Percentiles rank a stretch among this genome's conserved stretches.
phyloP scores from a whole-genome alignment of 2,329 filamentous ascomycete genomes.

The Aspergillus sclerotialis region DNA sequence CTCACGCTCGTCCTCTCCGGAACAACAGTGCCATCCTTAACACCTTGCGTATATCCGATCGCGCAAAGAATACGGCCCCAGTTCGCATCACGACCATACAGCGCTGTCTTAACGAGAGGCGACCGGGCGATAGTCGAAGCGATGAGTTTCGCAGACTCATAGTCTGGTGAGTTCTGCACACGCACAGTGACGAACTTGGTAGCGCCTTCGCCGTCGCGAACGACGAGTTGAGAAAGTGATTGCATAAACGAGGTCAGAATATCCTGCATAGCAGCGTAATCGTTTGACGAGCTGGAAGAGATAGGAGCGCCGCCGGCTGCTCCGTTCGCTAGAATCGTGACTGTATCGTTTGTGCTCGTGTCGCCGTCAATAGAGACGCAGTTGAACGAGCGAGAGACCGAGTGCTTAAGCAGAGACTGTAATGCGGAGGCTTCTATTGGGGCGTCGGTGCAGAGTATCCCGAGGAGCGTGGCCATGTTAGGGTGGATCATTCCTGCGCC shows the following conservation, averaged over 20 bases:
- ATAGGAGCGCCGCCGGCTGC: constrained; percentile 70
- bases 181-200: constrained; percentile 97
- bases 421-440: constrained; percentile 65
- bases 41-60: constrained; percentile 65
- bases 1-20: constrained; percentile 53
- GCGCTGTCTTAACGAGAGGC: constrained; percentile 90
- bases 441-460: constrained; percentile 85
- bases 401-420: constrained; percentile 61
- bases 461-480: constrained; percentile 95
- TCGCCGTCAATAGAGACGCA: constrained; percentile 95
- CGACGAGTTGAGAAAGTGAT: constrained; percentile 83
- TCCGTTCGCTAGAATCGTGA: constrained; percentile 91
- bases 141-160: constrained; percentile 67
- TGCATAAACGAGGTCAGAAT: constrained; percentile 71
- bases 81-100: constrained; percentile 96
- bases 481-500: constrained; percentile 99
- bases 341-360: constrained; percentile 94
- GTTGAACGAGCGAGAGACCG: constrained; percentile 85
- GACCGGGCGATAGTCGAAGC: constrained; percentile 85
- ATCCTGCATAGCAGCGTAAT: constrained; percentile 63
- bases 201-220: constrained; percentile 92
- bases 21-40: constrained; percentile 40
- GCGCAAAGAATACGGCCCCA: constrained; percentile 97
- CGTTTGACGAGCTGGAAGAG: constrained; percentile 44
- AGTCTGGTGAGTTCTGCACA: constrained; percentile 64